phyloP scores from a whole-genome alignment of 768 basidiomycete genomes.

The Trametopsis cervina region DNA sequence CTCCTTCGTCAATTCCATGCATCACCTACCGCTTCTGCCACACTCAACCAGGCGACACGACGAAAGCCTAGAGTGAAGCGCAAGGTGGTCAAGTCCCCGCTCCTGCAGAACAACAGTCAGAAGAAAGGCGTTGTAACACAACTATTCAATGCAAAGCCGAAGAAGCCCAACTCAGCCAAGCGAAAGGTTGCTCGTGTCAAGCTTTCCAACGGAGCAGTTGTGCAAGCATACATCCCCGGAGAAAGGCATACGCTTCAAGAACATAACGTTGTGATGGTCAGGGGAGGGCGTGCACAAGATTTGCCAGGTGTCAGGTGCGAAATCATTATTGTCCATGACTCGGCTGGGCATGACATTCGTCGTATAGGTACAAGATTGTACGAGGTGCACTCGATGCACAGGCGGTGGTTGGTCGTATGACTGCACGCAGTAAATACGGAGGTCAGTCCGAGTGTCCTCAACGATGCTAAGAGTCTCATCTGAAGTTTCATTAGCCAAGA shows the following conservation, averaged over 20 bases:
- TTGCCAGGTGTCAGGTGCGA: constrained; percentile 88
- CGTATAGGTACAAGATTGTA: constrained; percentile 86
- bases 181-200: constrained; percentile 96
- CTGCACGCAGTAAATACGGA: constrained; percentile 87
- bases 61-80: constrained; percentile 51
- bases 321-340: background rate
- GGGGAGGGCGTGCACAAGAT: constrained; percentile 96
- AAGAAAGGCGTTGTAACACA: constrained; percentile 88
- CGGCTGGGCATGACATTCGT: background rate
- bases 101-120: constrained; percentile 75
- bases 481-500: constrained; percentile 57
- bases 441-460: constrained; percentile 39
- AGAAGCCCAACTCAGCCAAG: constrained; percentile 98
- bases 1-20: constrained; percentile 54
- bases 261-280: constrained; percentile 90
- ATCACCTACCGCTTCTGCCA: constrained; percentile 50
- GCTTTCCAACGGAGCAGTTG: constrained; percentile 78
- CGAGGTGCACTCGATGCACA: constrained; percentile 89
- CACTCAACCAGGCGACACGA: constrained; percentile 85
- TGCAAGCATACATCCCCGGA: constrained; percentile 93
- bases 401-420: constrained; percentile 79
- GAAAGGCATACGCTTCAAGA: constrained; percentile 98
- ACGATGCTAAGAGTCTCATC: constrained; percentile 11
- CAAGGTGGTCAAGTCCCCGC: constrained; percentile 60
- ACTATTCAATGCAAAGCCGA: constrained; percentile 77